Evolutionary conservation across 2,329 filamentous ascomycete species (phyloP), one percentile per base, ranked within the genome.

Genomic region (Venturia effusa): DNA sequence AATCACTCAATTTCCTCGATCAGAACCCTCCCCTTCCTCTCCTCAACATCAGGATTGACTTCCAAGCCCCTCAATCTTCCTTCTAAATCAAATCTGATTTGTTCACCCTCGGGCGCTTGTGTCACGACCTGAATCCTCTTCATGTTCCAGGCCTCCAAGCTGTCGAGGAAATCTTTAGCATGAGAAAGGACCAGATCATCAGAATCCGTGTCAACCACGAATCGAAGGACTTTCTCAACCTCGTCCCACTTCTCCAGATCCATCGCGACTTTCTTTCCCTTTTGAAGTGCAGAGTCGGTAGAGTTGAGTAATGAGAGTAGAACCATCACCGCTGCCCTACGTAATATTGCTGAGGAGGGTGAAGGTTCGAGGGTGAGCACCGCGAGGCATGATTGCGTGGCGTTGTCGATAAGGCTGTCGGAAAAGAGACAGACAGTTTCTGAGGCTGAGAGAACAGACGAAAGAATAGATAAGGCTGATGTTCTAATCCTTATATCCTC

Each of bases 401-500:
- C 81, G 1, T 37, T 55, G 43, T 59, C 34, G 48, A 57, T 30
- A 15, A 64, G 6, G 7, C 27, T 27, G 7, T n/a, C 39, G 57
- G 43, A 17, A 3, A 34, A 34, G 7, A 37, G 40, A 32, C 15
- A 4, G 39, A 11, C 82, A 81, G 57, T 43, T 27, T 39, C 40
- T 13, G 51, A 6, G 5, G 8, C 34, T 17, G 61, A 40, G 90
- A 86, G 32, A 90, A 73, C 0, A 80, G 79, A 75, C 0, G 83
- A 82, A 54, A 91, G 77, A 59, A 91, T 81, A 4, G 86, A 88
- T 7, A 92, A 72, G 4, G 88, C 85, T 27, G 88, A 90, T 17
- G 87, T 77, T 0, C 88, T 83, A 68, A 92, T 82, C 4, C 88
- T 81, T 15, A 90, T 77, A 69, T 91, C 88, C 71, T 91, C 88